These are phyloP conservation scores for Prinsepia uniflora DNA, from an alignment of 306 rosid genomes.

Conservation along the genomic window DNA sequence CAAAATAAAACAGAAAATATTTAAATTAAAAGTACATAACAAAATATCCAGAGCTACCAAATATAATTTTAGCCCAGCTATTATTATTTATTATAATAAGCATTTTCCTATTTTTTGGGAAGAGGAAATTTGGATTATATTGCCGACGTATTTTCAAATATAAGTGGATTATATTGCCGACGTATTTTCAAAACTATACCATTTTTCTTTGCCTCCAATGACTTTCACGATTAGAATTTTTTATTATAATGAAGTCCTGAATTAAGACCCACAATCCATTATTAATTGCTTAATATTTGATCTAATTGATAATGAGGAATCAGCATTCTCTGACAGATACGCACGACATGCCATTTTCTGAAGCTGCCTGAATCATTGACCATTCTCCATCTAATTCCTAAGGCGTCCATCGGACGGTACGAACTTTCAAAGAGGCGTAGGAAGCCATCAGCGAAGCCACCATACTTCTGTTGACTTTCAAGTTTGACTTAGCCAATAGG, in stretches of 20 bases:
- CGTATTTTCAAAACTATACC: too few relatives aligned
- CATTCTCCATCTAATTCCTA: neutral
- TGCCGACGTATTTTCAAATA: neutral
- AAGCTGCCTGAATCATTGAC: neutral
- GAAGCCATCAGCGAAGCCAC: slow-evolving; percentile 4
- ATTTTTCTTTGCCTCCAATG: neutral
- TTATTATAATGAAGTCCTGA: neutral
- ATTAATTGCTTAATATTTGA: too few relatives aligned
- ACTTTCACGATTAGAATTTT: neutral
- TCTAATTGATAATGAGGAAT: neutral
- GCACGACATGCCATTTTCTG: neutral
- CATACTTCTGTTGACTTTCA: neutral
- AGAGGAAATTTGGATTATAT: neutral
- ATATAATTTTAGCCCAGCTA: too few relatives aligned
- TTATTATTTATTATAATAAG: too few relatives aligned
- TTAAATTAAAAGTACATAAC: too few relatives aligned
- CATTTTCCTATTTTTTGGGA: too few relatives aligned
- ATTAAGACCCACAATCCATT: neutral
- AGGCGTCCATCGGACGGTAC: neutral
- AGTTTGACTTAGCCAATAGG: neutral
- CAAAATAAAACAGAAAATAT: too few relatives aligned
- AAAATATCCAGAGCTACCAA: too few relatives aligned
- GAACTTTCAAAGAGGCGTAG: neutral
- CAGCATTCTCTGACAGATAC: neutral
- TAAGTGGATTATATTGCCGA: too few relatives aligned